Base-by-base conservation (phyloP, 2,329 filamentous ascomycete genomes). In the Cladosporium halotolerans region DNA sequence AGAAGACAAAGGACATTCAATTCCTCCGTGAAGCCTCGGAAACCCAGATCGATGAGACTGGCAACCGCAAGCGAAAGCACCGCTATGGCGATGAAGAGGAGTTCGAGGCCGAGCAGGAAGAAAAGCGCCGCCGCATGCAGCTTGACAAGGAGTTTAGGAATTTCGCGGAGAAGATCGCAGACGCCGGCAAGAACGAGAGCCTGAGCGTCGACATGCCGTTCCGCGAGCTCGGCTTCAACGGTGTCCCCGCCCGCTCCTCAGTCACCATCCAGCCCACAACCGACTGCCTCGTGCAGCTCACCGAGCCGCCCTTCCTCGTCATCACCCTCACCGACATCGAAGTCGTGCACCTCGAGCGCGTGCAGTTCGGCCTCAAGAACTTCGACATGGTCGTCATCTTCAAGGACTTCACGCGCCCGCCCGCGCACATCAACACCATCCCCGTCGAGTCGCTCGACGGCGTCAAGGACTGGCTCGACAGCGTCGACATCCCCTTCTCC, bases 301-400 rank as follows among this genome's bases (percentile, higher is more conserved):
- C 93, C 2, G 93, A 99, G 69, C 92, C 92, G 23, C 95, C 93
- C 0, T 99, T 99, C 74, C 86, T 95, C 76, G 93, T 96, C 47
- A 79, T 99, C 60, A 96, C 93, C 0, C 82, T 99, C 33, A 90
- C 92, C 47, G 93, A 99, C 66, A 93, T 99, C 60, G 93, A 99
- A 71, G 82, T 97, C 62, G 93, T 93, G 13, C 93, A 99, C 73
- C 76, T 99, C 55, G 93, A 99, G 72, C 88, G 92, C 75, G 93
- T 99, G 14, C 82, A 84, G 69, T 99, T 99, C 66, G 95, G 93
- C 33, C 79, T 99, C 57, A 96, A 97, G 79, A 99, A 99, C 72
- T 99, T 99, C 70, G 93, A 99, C 72, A 84, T 99, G 71, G 93
- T 99, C 16, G 91, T 97, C 66, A 88, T 99, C 36, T 97, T 96